Evolutionary conservation across 2,329 filamentous ascomycete genomes (phyloP), one percentile per base, ranked within the genome.

Genomic region (Penicillium griseofulvum): DNA sequence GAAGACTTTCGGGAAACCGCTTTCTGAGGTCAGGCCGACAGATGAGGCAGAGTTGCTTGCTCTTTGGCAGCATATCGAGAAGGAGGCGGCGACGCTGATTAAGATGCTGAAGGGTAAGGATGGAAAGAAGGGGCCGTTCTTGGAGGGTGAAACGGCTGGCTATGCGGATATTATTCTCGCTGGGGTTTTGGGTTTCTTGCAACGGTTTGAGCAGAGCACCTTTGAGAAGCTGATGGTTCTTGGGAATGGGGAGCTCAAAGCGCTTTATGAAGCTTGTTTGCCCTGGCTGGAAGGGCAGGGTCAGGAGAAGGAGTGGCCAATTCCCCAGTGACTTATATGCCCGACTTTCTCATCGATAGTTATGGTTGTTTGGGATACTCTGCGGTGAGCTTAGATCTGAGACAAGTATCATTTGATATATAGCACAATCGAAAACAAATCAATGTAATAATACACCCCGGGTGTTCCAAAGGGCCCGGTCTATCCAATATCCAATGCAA

Each of bases 211-310:
- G 57, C 54, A 37, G 26, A 56, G 55, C 16, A 22, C 63, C 6
- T 71, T 64, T 51, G 52, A 65, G 5, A 65, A 57, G 49, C 24
- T 73, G 5, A 22, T 69, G 28, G 52, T 24, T 12, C 36, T 67
- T 9, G 69, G 68, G 1, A 50, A 71, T 28, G 70, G 70, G 3
- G 66, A 69, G 39, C 29, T 72, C 8, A 64, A 58, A 34, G 52
- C 53, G 1, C 49, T 72, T 36, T 73, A 64, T 62, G 63, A 69
- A 24, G 69, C 64, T 16, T 68, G 63, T 59, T 57, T 61, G 52
- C 65, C 65, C 16, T 73, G 68, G 66, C 46, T 72, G 33, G 60
- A 69, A 39, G 71, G 68, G 1, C 69, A 72, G 45, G 71, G 71
- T 0, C 64, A 71, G 45, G 64, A 69, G 38, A 72, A 65, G 60